A percentile compares a stretch with the other conserved stretches of the same genome.
These are phyloP conservation scores for Austroboletus eburneus DNA, from an alignment of 768 basidiomycete species.

Conservation along the genomic window DNA sequence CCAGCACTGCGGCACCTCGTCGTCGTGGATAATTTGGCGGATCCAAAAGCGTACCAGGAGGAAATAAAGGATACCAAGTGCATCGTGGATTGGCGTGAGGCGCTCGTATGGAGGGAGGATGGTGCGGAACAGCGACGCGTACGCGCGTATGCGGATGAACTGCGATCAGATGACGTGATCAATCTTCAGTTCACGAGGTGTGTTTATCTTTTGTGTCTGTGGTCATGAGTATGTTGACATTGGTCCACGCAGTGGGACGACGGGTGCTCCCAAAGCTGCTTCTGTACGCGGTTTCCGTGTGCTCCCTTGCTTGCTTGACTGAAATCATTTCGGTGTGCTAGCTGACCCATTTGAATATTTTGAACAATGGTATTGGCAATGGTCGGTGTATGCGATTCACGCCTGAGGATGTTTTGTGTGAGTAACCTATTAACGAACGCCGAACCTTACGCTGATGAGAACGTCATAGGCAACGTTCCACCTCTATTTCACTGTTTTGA, in stretches of 20 bases:
- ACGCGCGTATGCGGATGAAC: constrained; percentile 35
- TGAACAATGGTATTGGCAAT: constrained; percentile 73
- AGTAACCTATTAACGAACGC: constrained; percentile 15
- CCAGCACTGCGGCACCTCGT: constrained; percentile 63
- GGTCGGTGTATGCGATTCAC: constrained; percentile 69
- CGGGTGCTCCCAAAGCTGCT: constrained; percentile 78
- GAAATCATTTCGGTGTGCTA: constrained; percentile 22
- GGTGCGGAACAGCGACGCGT: constrained; percentile 40
- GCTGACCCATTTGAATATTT: constrained; percentile 74
- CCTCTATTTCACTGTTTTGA: constrained; percentile 89
- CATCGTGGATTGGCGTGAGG: constrained; percentile 67
- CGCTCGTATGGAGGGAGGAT: constrained; percentile 64
- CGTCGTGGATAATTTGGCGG: constrained; percentile 58
- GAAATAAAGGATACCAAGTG: constrained; percentile 42
- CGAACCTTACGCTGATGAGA: constrained; percentile 4
- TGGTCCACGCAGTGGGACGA: constrained; percentile 57
- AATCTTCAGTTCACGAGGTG: constrained; percentile 87
- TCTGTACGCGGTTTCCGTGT: constrained; percentile 45
- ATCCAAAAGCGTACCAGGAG: constrained; percentile 36
- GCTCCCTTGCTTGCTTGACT: background rate
- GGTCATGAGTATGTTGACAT: background rate
- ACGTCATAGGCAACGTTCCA: constrained; percentile 65
- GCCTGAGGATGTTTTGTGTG: constrained; percentile 65
- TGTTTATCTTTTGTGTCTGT: constrained; percentile 1
- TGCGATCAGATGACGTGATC: constrained; percentile 65